Base-by-base conservation (phyloP, 495 filamentous ascomycete species). In the Xylaria longipes region DNA sequence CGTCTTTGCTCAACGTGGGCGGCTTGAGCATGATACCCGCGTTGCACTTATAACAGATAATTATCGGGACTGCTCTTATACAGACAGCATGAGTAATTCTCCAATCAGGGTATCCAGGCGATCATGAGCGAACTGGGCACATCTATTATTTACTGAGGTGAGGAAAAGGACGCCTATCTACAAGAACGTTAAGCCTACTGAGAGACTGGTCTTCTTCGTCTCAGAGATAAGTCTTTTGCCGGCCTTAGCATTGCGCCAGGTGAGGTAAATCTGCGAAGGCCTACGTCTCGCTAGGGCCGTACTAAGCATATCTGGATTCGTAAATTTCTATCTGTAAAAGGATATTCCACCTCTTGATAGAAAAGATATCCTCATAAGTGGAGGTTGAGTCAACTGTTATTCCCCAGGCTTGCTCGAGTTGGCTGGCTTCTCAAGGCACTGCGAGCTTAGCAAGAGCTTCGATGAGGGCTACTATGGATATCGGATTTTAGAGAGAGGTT, bases 11-110 rank as follows among this genome's bases (percentile, higher is more conserved):
- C 7, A 81, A 75, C 0, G 78, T 78, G 0, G 80, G 79, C 3
- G 88, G 83, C 12, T 83, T 69, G 7, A 82, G 86, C 89, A 92
- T 91, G 68, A 92, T 86, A 29, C 92, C 91, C 5, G 92, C 91
- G 75, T 94, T 94, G 79, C 73, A 75, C 63, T 71, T 74, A 69
- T 50, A 17, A 11, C 9, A 48, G 3, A 6, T 31, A n/a, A n/a
- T n/a, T n/a, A 31, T 69, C 35, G 64, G 54, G 12, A 7, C 33
- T 17, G 12, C 45, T 35, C 29, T 0, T 46, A 8, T 48, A 25
- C 1, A 46, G 27, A 31, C 7, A 22, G 15, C 6, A 12, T 27
- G 20, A 33, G 27, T 33, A 45, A n/a, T n/a, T n/a, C 73, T 69
- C 70, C 72, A 71, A 84, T 76, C 17, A 82, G 69, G 33, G 84